phyloP scores from a whole-genome alignment of 352 stramenopile genomes.

The Phytopythium litorale region DNA sequence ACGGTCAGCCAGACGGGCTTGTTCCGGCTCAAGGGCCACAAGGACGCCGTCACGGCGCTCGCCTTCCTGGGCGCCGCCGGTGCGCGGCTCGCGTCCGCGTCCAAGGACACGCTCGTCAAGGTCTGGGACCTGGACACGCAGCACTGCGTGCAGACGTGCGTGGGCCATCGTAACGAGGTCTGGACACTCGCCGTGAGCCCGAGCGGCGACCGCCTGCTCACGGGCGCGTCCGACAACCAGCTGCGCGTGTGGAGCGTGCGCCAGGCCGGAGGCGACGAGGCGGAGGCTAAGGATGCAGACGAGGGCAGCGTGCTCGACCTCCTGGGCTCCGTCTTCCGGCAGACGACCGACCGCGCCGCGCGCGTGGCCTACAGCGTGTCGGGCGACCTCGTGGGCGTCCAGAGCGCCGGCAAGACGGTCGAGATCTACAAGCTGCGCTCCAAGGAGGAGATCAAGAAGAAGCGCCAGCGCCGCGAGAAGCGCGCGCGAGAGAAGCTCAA shows the following conservation, averaged over 20 bases:
- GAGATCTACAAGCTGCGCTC: constrained; percentile 89
- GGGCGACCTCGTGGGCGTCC: constrained; percentile 67
- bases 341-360: constrained; percentile 72
- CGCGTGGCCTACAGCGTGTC: constrained; percentile 53
- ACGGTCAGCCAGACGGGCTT: constrained; percentile 86
- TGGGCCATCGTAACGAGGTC: constrained; percentile 91
- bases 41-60: constrained; percentile 90
- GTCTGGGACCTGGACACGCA: constrained; percentile 94
- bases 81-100: constrained; percentile 67
- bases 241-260: constrained; percentile 69
- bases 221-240: constrained; percentile 80
- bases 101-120: constrained; percentile 94
- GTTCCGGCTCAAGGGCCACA: constrained; percentile 91
- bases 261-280: constrained; percentile 10
- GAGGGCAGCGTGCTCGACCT: constrained; percentile 45
- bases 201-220: constrained; percentile 60
- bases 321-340: constrained; percentile 65
- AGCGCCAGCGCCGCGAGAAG: constrained; percentile 87
- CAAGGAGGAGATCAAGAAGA: constrained; percentile 89
- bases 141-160: constrained; percentile 93
- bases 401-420: constrained; percentile 86
- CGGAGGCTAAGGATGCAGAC: constrained; percentile 18
- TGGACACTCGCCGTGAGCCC: constrained; percentile 86
- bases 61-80: constrained; percentile 53
- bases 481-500: constrained; percentile 85